Evolutionary conservation across 805 yeast genomes (phyloP), one percentile per base, ranked within the genome.

Genomic region (Helenozyma rhizophorensis): DNA sequence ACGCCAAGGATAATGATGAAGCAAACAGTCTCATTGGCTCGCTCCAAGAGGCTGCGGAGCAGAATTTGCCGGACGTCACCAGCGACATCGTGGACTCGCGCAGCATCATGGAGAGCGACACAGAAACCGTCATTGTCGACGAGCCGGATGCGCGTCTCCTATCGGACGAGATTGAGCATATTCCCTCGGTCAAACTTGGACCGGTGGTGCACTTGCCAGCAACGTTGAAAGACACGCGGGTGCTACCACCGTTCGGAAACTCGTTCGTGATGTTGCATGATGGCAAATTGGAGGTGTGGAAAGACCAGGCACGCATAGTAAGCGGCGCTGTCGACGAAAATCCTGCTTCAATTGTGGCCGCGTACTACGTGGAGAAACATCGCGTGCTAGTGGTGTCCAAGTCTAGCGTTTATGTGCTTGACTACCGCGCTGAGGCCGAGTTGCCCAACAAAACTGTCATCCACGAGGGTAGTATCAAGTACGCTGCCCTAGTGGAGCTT

Each of bases 41-140:
- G 14, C 6, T 22, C 23, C 21, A 23, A 15, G 23, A 29, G 16
- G 27, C 9, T 16, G 34, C 23, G 1, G 27, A 12, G 14, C 18
- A 16, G 25, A 25, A 36, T 13, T 13, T 13, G 12, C 12, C 10
- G 14, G 14, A 8, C 3, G 21, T 13, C 14, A n/a, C 32, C 16
- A 18, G 23, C 12, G 30, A 17, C 15, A 17, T 10, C 11, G 12
- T 21, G 19, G 19, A 17, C 7, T 5, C 8, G 19, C 19, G 8
- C 19, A 8, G 8, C 19, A 5, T 26, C 10, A 40, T 34, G 6
- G 45, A 39, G 14, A 44, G 47, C 28, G 48, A 44, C 19, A 31
- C 47, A 7, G 48, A 44, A 16, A 44, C 48, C 4, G 47, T 42
- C 17, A 42, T 40, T 19, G 39, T 36, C 2, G 44, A 39, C 27